phyloP scores from a whole-genome alignment of 345 rosid genomes.

The Corchorus olitorius region DNA sequence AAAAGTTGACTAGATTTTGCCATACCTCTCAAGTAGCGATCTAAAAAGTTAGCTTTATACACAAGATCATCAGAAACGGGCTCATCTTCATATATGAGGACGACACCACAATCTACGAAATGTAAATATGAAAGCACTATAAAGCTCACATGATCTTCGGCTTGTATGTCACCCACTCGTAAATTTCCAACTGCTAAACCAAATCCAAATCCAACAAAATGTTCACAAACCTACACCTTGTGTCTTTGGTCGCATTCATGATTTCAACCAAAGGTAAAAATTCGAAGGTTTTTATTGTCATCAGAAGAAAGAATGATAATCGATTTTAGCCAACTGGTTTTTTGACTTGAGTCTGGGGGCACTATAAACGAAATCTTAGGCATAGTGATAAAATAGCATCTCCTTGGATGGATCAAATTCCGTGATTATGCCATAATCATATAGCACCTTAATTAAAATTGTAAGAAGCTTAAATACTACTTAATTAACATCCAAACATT shows the following conservation, averaged over 20 bases:
- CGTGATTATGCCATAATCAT: too few relatives aligned
- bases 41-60: neutral
- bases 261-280: too few relatives aligned
- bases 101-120: neutral
- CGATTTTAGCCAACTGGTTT: too few relatives aligned
- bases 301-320: too few relatives aligned
- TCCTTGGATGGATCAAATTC: neutral
- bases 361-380: slow-evolving; percentile 10
- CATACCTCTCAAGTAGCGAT: neutral
- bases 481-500: too few relatives aligned
- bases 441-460: too few relatives aligned
- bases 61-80: too few relatives aligned
- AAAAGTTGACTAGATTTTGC: neutral
- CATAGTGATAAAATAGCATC: neutral
- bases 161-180: slow-evolving; percentile 1
- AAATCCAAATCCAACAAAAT: slow-evolving; percentile 16
- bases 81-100: neutral
- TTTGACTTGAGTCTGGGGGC: neutral
- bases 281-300: too few relatives aligned
- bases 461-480: too few relatives aligned
- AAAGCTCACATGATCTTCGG: slow-evolving; percentile 19
- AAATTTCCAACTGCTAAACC: slow-evolving; percentile 17
- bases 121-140: slow-evolving; percentile 8
- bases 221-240: neutral
- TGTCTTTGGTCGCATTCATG: neutral